Conservation (phyloP, 768 basidiomycete species). For the Hygrophoropsis aurantiaca region DNA sequence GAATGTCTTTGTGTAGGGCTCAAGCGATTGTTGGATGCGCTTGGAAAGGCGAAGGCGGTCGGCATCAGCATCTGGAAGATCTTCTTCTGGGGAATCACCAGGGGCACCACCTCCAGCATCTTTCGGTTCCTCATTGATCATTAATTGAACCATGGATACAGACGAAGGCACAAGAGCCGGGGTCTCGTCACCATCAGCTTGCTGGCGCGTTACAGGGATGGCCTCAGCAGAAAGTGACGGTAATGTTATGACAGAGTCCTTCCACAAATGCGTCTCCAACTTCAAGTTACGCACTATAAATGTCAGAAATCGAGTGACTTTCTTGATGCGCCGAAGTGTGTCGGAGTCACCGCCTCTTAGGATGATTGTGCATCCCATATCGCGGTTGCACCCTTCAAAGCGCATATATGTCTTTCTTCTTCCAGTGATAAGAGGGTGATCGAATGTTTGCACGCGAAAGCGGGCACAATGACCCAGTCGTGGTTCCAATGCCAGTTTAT, state of each 20-base stretch:
- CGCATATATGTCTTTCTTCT: constrained; percentile 95
- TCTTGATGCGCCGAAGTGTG: constrained; percentile 82
- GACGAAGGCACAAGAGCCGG: constrained; percentile 17
- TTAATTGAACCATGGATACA: constrained; percentile 23
- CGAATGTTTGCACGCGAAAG: constrained; percentile 90
- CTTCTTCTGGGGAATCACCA: constrained; percentile 38
- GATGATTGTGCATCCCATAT: constrained; percentile 94
- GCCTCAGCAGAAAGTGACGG: constrained; percentile 68
- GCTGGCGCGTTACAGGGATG: constrained; percentile 41
- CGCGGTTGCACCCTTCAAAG: constrained; percentile 91
- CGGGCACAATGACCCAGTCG: constrained; percentile 83
- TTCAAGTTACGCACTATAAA: constrained; percentile 93
- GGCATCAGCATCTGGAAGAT: constrained; percentile 69
- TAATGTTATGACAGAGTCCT: constrained; percentile 78
- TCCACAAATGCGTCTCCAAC: constrained; percentile 93
- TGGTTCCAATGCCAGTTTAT: constrained; percentile 87
- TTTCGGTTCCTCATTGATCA: constrained; percentile 14
- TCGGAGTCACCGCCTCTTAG: constrained; percentile 85
- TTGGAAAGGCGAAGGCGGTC: constrained; percentile 68
- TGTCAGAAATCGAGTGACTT: constrained; percentile 87
- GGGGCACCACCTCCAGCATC: constrained; percentile 4
- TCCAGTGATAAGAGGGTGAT: constrained; percentile 92
- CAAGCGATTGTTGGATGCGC: constrained; percentile 78
- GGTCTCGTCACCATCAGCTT: background rate
- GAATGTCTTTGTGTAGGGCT: constrained; percentile 81